Evolutionary conservation across 352 stramenopile genomes (phyloP).

Genomic region (Globisporangium rhizosaccharum): DNA sequence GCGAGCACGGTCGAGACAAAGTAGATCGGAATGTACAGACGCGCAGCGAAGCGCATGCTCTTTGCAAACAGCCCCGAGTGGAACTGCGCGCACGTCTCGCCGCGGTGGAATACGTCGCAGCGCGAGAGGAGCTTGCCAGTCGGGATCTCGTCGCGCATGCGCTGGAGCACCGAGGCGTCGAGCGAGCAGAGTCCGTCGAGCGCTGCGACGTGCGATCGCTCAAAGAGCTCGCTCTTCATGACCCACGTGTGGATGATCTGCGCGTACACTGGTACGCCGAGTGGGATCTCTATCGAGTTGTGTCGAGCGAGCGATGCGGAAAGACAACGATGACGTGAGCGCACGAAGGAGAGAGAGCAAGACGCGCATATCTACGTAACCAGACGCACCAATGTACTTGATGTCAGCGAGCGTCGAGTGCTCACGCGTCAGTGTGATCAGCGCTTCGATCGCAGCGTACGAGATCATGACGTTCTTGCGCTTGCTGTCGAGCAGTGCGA

Average conservation of each 20-base stretch:
- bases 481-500: conserved; percentile 40
- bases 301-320: neutral
- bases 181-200: conserved; percentile 51
- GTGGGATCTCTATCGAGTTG: conserved; percentile 25
- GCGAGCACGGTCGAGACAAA: conserved; percentile 38
- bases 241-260: conserved; percentile 69
- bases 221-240: conserved; percentile 41
- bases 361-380: neutral
- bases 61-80: conserved; percentile 32
- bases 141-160: conserved; percentile 59
- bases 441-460: conserved; percentile 43
- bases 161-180: conserved; percentile 20
- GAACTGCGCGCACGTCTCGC: conserved; percentile 37
- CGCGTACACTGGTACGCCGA: conserved; percentile 29
- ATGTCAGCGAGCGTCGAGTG: conserved; percentile 24
- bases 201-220: conserved; percentile 34
- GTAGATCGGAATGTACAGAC: conserved; percentile 68
- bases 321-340: neutral
- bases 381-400: conserved; percentile 42
- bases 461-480: conserved; percentile 44
- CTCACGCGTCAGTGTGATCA: conserved; percentile 28
- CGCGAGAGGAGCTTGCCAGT: conserved; percentile 29
- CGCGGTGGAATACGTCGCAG: conserved; percentile 58
- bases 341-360: neutral
- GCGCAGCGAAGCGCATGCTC: conserved; percentile 34